These are phyloP conservation scores for Lactifluus volemus DNA, from an alignment of 768 basidiomycete species.

Conservation along the genomic window DNA sequence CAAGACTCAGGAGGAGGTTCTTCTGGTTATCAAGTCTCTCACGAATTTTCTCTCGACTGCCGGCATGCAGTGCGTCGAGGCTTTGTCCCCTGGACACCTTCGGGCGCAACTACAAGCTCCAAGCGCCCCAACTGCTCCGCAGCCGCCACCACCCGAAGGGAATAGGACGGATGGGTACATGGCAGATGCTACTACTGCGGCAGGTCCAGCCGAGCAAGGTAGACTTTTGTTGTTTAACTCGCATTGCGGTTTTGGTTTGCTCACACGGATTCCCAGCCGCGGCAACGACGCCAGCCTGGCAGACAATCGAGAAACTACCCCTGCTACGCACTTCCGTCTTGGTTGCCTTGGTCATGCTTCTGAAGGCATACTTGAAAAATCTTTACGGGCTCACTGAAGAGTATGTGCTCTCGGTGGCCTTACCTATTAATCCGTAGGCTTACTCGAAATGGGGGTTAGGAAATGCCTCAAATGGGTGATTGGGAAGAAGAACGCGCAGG, in stretches of 20 bases:
- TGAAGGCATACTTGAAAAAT: conserved; percentile 78
- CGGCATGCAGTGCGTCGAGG: conserved; percentile 76
- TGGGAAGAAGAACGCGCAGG: conserved; percentile 84
- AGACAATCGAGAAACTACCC: conserved; percentile 20
- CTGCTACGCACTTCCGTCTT: conserved; percentile 64
- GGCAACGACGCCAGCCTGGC: conserved; percentile 7
- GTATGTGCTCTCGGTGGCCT: conserved; percentile 39
- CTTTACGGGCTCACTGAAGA: conserved; percentile 87
- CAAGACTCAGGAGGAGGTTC: conserved; percentile 89
- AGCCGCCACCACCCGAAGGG: neutral
- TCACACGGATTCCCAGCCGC: neutral
- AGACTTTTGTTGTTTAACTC: neutral
- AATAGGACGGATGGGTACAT: neutral
- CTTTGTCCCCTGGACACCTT: conserved; percentile 61
- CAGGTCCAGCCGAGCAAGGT: neutral
- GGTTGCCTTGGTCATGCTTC: conserved; percentile 75
- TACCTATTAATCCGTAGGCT: neutral
- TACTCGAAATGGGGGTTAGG: conserved; percentile 31
- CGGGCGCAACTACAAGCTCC: conserved; percentile 47
- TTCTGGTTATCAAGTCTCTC: conserved; percentile 75
- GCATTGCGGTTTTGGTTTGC: neutral
- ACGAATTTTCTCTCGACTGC: conserved; percentile 68
- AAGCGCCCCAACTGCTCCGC: conserved; percentile 9
- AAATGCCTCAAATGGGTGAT: conserved; percentile 86
- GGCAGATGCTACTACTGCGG: neutral